Evolutionary conservation across 345 rosid genomes (phyloP).

Genomic region (Gossypium anomalum): DNA sequence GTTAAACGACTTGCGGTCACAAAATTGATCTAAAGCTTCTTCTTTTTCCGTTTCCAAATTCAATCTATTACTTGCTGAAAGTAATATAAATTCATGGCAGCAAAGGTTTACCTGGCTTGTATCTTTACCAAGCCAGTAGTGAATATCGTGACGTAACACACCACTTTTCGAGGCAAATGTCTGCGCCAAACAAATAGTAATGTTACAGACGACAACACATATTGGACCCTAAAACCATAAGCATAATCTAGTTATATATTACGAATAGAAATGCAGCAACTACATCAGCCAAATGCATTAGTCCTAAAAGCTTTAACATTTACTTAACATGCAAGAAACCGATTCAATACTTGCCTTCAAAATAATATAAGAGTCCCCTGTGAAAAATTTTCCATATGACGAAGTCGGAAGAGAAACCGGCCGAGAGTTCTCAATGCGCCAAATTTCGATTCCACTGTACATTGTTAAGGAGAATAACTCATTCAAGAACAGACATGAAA

Average conservation of each 20-base stretch:
- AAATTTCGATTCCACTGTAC: neutral
- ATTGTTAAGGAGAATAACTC: neutral
- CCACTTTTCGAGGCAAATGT: slow-evolving; percentile 75
- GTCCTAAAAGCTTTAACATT: neutral
- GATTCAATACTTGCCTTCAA: neutral
- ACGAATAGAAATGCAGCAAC: neutral
- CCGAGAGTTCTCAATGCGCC: neutral
- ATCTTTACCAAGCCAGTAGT: slow-evolving; percentile 92
- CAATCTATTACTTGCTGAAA: neutral
- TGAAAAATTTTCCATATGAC: slow-evolving; percentile 1
- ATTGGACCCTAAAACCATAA: neutral
- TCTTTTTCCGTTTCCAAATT: neutral
- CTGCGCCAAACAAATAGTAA: slow-evolving; percentile 28
- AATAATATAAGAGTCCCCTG: neutral
- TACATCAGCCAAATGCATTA: neutral
- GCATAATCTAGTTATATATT: neutral
- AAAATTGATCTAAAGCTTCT: slow-evolving; percentile 11
- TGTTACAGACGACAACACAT: slow-evolving; percentile 4
- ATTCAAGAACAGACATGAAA: neutral
- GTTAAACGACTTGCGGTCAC: slow-evolving; percentile 24
- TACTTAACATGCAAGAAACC: neutral
- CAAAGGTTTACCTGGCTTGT: slow-evolving; percentile 56
- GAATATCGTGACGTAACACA: slow-evolving; percentile 77
- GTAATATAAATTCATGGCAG: neutral
- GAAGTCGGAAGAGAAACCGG: neutral